Percentiles rank a stretch among this genome's conserved stretches.
These are phyloP conservation scores for Chionographis japonica DNA, from an alignment of 106 monocot species.

Conservation along the genomic window DNA sequence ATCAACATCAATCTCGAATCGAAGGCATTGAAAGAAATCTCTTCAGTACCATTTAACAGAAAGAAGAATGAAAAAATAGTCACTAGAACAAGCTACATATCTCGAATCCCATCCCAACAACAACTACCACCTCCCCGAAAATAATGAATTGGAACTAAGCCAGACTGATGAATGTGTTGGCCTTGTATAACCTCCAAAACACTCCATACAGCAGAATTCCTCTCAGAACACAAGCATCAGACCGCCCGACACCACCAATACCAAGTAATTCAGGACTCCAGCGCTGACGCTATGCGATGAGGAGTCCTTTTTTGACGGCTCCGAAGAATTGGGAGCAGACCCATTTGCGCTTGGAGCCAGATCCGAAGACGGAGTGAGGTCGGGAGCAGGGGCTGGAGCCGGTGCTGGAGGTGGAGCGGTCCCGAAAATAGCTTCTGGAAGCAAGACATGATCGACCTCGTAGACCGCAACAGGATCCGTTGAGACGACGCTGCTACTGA, in stretches of 20 bases:
- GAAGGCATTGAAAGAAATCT: conserved; percentile 1
- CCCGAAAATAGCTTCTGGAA: conserved; percentile 68
- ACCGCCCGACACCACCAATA: conserved; percentile 17
- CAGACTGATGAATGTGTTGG: neutral
- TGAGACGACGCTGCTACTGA: conserved; percentile 82
- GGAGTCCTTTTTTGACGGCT: conserved; percentile 3
- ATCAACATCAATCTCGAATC: too few relatives aligned
- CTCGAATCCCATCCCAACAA: conserved; percentile 1
- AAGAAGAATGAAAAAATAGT: conserved; percentile 8
- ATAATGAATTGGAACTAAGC: neutral
- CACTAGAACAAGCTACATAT: conserved; percentile 8
- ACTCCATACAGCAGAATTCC: neutral
- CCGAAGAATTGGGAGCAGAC: conserved; percentile 14
- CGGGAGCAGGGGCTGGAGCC: conserved; percentile 68
- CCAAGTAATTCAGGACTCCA: conserved; percentile 12
- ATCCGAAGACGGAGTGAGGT: conserved; percentile 22
- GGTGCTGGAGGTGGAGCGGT: conserved; percentile 62
- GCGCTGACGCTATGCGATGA: neutral
- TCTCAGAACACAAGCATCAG: conserved; percentile 35
- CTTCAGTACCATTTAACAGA: neutral
- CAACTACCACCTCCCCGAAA: neutral
- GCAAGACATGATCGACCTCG: conserved; percentile 58
- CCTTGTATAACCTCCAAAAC: neutral
- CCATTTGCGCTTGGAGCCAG: conserved; percentile 1
- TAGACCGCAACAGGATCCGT: conserved; percentile 72